These are phyloP conservation scores for Pythium vanterpoolii DNA, from an alignment of 352 stramenopile species.

Conservation along the genomic window DNA sequence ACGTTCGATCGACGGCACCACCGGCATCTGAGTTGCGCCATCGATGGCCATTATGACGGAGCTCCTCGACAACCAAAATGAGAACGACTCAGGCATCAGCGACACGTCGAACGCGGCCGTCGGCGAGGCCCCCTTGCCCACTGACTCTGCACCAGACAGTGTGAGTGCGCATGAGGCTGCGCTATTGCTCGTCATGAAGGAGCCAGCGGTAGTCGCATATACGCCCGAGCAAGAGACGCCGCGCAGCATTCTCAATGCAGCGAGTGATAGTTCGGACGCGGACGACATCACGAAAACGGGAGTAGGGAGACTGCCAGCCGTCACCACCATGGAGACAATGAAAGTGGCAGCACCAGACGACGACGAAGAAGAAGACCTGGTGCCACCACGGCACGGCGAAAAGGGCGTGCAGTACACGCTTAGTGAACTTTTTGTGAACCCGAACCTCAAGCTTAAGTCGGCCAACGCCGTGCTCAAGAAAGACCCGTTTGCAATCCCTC, in stretches of 20 bases:
- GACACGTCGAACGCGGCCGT: background rate
- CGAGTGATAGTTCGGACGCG: slow-evolving; percentile 1
- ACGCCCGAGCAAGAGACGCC: background rate
- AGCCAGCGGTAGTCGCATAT: background rate
- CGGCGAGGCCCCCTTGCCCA: background rate
- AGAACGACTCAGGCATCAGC: background rate
- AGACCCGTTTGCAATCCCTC: slow-evolving; percentile 72
- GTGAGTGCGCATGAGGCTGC: background rate
- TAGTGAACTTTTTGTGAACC: slow-evolving; percentile 25
- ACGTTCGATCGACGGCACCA: slow-evolving; percentile 4
- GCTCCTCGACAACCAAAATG: background rate
- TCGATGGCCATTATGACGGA: background rate
- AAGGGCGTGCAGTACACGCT: slow-evolving; percentile 15
- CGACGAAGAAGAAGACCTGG: slow-evolving; percentile 24
- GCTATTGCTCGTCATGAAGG: slow-evolving; percentile 10
- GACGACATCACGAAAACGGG: no score
- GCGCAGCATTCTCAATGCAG: slow-evolving; percentile 14
- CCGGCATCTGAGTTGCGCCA: background rate
- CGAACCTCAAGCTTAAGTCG: slow-evolving; percentile 18
- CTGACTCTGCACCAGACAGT: background rate
- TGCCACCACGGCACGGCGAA: slow-evolving; percentile 15
- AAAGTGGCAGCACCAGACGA: background rate
- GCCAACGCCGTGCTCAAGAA: slow-evolving; percentile 22
- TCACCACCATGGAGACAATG: background rate
- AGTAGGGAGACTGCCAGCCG: no score